phyloP scores from a whole-genome alignment of 176 grass and related monocot species.

The Carex pumila region DNA sequence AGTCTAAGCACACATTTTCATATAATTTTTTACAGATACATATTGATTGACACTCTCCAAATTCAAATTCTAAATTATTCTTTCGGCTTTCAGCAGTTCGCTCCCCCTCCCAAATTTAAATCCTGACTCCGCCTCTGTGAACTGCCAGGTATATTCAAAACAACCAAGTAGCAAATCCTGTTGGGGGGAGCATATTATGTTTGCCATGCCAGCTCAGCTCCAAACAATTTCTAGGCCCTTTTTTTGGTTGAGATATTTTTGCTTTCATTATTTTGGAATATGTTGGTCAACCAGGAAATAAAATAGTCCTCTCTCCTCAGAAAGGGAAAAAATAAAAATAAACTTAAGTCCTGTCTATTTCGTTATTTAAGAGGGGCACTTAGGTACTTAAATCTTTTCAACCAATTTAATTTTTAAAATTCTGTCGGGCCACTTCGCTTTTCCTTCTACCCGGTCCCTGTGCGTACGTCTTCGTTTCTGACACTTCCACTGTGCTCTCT shows the following conservation, averaged over 20 bases:
- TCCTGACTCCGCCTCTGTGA: no score
- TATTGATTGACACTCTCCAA: no score
- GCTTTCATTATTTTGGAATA: background rate
- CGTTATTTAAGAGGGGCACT: constrained; percentile 22
- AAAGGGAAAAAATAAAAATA: constrained; percentile 25
- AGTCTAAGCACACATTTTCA: no score
- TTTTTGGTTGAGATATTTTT: constrained; percentile 11
- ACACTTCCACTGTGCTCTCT: constrained; percentile 32
- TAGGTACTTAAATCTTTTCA: background rate
- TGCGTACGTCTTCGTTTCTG: constrained; percentile 42
- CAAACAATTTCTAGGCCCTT: background rate
- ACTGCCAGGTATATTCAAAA: no score
- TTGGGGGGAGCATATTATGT: background rate
- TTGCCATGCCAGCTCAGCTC: background rate
- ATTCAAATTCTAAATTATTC: no score
- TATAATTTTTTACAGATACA: no score
- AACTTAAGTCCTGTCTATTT: constrained; percentile 12
- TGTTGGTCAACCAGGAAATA: constrained; percentile 15
- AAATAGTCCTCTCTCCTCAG: constrained; percentile 19
- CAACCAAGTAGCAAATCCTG: background rate
- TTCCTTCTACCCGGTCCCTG: background rate
- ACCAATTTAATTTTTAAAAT: constrained; percentile 1
- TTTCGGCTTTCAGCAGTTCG: no score
- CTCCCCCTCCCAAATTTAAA: no score
- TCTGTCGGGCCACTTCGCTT: constrained; percentile 5